Base-by-base conservation (phyloP, 139 green algal genomes). In the Nannochloris sp. region DNA sequence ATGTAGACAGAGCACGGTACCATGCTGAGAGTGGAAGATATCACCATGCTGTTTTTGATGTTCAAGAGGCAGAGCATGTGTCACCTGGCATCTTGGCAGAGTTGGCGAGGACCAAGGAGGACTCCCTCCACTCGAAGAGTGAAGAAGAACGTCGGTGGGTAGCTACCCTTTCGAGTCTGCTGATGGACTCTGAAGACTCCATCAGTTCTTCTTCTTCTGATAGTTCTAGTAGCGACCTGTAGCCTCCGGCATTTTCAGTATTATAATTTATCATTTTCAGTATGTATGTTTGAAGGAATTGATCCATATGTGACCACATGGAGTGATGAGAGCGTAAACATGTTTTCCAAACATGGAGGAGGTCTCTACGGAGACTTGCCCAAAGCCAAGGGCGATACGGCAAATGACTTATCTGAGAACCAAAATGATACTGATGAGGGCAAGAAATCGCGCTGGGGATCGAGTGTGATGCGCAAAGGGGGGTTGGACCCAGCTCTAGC, bases 1-100 rank as follows among this genome's bases (percentile, higher is more conserved):
- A 73, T 51, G 6, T 59, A 30, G 3, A 31, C 4, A 55, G 68
- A 6, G 61, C 59, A 51, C 2, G 31, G 26, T 31, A 61, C 3
- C 29, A 65, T 31, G 4, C 8, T n/a, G 51, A 33, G 6, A 31
- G 48, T 2, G 49, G 68, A 2, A 59, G 49, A 49, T 14, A 58
- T 40, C 61, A 74, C 26, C 68, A 74, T 33, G 68, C 68, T 4
- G 12, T 49, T 8, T 74, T 74, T 45, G 68, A 74, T 48, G 51
- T 61, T 13, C 46, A 68, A 26, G 68, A 74, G 50, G 61, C 51
- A 25, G n/a, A 56, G 11, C 25, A 26, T 43, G n/a, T 73, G 30
- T 23, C 46, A 0, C 49, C 67, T 20, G 64, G 26, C 14, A 6
- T 17, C 4, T 17, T 17, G 20, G 40, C 20, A 28, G 58, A 23